Conservation (phyloP, 2,329 filamentous ascomycete genomes). For the Phoma herbarum region DNA sequence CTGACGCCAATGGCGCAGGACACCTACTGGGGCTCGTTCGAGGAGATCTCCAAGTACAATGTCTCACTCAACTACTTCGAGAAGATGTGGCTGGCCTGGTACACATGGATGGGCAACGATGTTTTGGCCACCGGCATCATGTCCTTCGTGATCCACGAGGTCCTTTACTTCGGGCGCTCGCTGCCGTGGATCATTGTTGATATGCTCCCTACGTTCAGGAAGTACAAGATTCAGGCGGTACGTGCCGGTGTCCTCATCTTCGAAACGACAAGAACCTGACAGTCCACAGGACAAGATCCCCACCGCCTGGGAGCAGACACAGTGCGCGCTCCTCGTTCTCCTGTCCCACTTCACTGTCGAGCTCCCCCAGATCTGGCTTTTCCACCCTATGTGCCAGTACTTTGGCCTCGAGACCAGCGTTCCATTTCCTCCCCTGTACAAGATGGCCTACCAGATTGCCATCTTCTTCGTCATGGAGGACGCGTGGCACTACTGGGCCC, state of each 20-base stretch:
- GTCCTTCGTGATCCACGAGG: conserved; percentile 95
- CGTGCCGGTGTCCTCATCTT: conserved; percentile 41
- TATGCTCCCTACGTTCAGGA: conserved; percentile 83
- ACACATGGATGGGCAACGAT: conserved; percentile 98
- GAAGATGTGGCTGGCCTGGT: conserved; percentile 94
- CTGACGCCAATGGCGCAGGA: conserved; percentile 56
- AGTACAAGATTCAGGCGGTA: conserved; percentile 93
- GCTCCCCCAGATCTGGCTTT: conserved; percentile 98
- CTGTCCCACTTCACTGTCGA: conserved; percentile 97
- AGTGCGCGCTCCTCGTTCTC: conserved; percentile 91
- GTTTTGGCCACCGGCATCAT: conserved; percentile 95
- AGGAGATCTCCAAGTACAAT: conserved; percentile 75
- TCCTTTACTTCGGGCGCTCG: conserved; percentile 91
- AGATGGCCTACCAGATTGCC: conserved; percentile 89
- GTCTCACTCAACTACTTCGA: conserved; percentile 86
- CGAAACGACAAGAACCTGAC: neutral
- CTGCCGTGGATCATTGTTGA: conserved; percentile 95
- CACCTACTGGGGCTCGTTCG: conserved; percentile 72
- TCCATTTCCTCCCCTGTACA: conserved; percentile 85
- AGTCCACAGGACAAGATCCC: conserved; percentile 76
- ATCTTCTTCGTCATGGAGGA: conserved; percentile 97
- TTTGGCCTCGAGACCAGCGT: conserved; percentile 88
- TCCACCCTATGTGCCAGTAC: conserved; percentile 94
- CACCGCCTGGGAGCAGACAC: conserved; percentile 91
- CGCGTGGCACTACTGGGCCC: conserved; percentile 97